Base-by-base conservation (phyloP, 305 asterid species). In the Fraxinus latifolia region DNA sequence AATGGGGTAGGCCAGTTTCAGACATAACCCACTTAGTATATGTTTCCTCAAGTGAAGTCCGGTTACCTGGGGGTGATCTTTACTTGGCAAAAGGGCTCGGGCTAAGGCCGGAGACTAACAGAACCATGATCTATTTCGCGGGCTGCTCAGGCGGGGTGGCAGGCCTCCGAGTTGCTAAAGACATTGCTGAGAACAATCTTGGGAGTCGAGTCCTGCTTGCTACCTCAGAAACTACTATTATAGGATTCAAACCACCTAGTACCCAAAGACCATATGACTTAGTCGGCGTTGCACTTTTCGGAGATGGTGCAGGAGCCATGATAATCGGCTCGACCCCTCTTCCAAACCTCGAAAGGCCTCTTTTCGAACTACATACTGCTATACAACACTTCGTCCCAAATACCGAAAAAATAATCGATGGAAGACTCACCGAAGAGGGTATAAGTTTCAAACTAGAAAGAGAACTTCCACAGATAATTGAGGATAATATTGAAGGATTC, bases 111-210 rank as follows among this genome's bases (percentile, higher is more conserved):
- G 73, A 88, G 34, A 91, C 95, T 29, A 90, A 86, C 6, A 82
- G 98, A 34, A 92, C 90, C 77, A 94, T 82, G 94, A 92, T 96
- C 86, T 94, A 94, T 86, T 96, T 96, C 65, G 90, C 97, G 3
- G 97, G 99, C 85, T 96, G 98, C 91, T 94, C 99, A 0, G 98
- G 99, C 1, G 99, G 98, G 5, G 99, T 94, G 5, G 99, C 99
- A 2, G 99, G 98, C 85, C 93, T 96, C 29, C 88, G 99, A 0
- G 95, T 93, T 3, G 98, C 98, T 3, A 96, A 96, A 81, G 99
- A 96, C 90, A 87, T 96, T 9, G 97, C 97, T 2, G 97, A 96
- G 87, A 96, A 96, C 88, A 96, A 96, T 73, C 98, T 97, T 0
- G 97, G 97, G 0, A 92, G 97, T 39, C 86, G 99, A 15, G 90